phyloP scores from a whole-genome alignment of 2,329 filamentous ascomycete genomes.

The Pochonia chlamydosporia region DNA sequence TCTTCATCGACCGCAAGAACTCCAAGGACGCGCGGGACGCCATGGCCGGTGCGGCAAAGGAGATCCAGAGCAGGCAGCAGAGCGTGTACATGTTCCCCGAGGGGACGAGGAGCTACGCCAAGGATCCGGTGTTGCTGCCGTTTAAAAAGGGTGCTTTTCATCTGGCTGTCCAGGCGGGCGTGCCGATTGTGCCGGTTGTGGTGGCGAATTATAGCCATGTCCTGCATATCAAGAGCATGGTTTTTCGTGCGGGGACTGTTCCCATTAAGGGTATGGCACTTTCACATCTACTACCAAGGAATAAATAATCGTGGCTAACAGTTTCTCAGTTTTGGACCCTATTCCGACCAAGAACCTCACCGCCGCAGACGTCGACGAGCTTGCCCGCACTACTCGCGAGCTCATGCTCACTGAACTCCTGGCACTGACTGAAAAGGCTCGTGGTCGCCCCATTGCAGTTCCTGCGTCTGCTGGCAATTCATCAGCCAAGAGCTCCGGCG shows the following conservation, averaged over 20 bases:
- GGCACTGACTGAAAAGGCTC: slow-evolving; percentile 44
- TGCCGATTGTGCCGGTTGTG: slow-evolving; percentile 84
- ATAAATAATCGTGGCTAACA: not conserved
- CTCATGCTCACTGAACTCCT: slow-evolving; percentile 67
- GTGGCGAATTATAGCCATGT: slow-evolving; percentile 75
- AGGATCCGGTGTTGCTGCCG: slow-evolving; percentile 75
- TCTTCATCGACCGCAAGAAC: slow-evolving; percentile 94
- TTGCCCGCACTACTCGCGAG: slow-evolving; percentile 63
- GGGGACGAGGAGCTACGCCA: slow-evolving; percentile 85
- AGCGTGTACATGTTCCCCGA: slow-evolving; percentile 87
- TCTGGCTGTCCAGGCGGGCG: slow-evolving; percentile 86
- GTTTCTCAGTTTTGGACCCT: slow-evolving; percentile 62
- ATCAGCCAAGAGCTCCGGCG: slow-evolving; percentile 22
- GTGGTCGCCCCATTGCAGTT: slow-evolving; percentile 31
- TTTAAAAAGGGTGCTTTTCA: slow-evolving; percentile 99
- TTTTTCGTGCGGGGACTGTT: slow-evolving; percentile 64
- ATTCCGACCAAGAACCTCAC: slow-evolving; percentile 71
- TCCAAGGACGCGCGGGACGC: slow-evolving; percentile 74
- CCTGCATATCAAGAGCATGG: slow-evolving; percentile 55
- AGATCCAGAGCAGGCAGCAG: slow-evolving; percentile 69
- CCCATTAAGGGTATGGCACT: slow-evolving; percentile 62
- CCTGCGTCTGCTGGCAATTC: slow-evolving; percentile 18
- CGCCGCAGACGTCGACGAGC: slow-evolving; percentile 68
- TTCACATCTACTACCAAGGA: not conserved
- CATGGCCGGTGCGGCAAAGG: slow-evolving; percentile 74